A percentile compares a stretch with the other conserved stretches of the same genome.
phyloP scores from a whole-genome alignment of 2,329 filamentous ascomycete genomes.

The Colletotrichum costaricense region DNA sequence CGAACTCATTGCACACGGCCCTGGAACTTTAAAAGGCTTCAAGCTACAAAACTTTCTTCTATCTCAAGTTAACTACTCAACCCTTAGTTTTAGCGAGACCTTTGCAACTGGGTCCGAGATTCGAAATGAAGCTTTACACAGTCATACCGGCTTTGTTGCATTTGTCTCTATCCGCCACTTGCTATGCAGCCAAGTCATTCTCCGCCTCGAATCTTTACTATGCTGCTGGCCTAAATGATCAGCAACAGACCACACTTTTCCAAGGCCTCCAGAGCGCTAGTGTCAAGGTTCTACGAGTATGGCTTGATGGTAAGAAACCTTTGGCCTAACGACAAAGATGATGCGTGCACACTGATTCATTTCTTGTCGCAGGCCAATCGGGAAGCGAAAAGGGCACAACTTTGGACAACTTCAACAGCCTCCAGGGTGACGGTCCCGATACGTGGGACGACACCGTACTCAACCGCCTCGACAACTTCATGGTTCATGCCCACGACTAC shows the following conservation, averaged over 20 bases:
- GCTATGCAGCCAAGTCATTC: constrained; percentile 31
- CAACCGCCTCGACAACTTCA: constrained; percentile 33
- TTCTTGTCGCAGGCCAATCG: neutral
- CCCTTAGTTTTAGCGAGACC: neutral
- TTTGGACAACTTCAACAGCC: neutral
- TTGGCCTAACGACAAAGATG: neutral
- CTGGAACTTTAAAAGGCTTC: neutral
- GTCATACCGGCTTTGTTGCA: neutral
- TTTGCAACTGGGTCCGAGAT: neutral
- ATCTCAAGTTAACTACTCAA: too few relatives aligned
- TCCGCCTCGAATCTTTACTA: constrained; percentile 42
- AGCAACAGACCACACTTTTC: constrained; percentile 37
- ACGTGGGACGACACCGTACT: constrained; percentile 35
- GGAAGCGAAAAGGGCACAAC: neutral
- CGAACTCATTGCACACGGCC: neutral
- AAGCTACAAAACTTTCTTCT: too few relatives aligned
- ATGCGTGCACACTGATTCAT: too few relatives aligned
- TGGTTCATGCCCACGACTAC: constrained; percentile 30
- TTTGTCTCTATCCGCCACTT: neutral
- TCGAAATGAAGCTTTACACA: neutral
- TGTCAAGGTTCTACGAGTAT: neutral
- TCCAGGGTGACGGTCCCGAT: constrained; percentile 23
- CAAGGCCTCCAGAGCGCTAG: constrained; percentile 35
- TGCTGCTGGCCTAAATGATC: constrained; percentile 39
- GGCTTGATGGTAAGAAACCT: neutral